phyloP scores from a whole-genome alignment of 331 rosid species.

The Prunus yedoensis region DNA sequence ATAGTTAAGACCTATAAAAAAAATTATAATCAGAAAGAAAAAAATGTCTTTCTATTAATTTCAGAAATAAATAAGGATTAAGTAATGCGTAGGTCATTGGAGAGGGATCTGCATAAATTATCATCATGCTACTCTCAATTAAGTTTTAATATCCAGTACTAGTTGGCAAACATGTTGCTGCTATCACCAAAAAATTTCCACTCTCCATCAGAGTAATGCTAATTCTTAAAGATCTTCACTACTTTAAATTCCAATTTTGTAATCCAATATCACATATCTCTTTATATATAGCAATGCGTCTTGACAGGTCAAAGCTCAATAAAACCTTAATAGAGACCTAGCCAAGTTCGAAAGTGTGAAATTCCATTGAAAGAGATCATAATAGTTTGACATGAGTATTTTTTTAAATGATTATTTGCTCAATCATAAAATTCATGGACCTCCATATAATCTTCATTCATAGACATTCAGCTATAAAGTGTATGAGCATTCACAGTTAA shows the following conservation, averaged over 20 bases:
- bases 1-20: slow-evolving; percentile 55
- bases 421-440: neutral
- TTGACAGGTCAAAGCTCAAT: neutral
- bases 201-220: neutral
- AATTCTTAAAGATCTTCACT: neutral
- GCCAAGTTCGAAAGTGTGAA: neutral
- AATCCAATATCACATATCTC: neutral
- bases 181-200: neutral
- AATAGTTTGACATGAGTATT: neutral
- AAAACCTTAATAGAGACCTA: neutral
- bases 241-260: neutral
- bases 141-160: neutral
- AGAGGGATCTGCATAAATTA: neutral
- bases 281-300: neutral
- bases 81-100: neutral
- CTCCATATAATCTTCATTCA: neutral
- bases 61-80: neutral
- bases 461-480: neutral
- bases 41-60: neutral
- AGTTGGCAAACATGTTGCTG: neutral
- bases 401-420: neutral
- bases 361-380: neutral
- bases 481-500: neutral
- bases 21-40: neutral
- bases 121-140: neutral